Conservation (phyloP, 495 filamentous ascomycete species). For the Terfezia claveryi region DNA sequence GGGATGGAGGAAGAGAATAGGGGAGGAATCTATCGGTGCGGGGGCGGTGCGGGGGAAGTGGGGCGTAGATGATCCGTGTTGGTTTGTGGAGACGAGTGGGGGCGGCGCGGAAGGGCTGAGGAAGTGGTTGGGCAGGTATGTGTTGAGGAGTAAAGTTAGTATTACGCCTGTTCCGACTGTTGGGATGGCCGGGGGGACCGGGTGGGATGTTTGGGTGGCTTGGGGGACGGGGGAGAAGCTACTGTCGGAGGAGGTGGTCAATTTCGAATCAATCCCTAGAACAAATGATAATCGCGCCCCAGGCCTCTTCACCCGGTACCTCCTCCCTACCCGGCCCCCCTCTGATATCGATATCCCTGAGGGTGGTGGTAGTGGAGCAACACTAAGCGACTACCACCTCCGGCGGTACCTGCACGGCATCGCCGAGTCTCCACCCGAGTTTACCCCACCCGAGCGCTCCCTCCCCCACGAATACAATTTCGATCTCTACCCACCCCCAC, state of each 20-base stretch:
- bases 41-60: background rate
- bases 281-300: slow-evolving; percentile 44
- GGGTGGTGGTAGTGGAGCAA: slow-evolving; percentile 13
- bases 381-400: slow-evolving; percentile 33
- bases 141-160: background rate
- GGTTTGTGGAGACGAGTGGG: no score
- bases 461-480: slow-evolving; percentile 69
- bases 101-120: no score
- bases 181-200: background rate
- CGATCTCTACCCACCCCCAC: slow-evolving; percentile 38
- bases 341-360: slow-evolving; percentile 2
- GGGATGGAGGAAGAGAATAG: slow-evolving; percentile 35
- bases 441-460: slow-evolving; percentile 36
- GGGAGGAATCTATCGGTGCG: slow-evolving; percentile 2
- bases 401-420: slow-evolving; percentile 58
- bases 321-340: slow-evolving; percentile 22
- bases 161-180: background rate
- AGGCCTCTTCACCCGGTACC: slow-evolving; percentile 39
- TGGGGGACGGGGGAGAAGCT: background rate
- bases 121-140: background rate
- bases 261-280: slow-evolving; percentile 4
- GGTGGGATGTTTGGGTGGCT: background rate
- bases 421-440: slow-evolving; percentile 62
- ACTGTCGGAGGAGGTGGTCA: no score
- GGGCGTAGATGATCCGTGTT: background rate